phyloP scores from a whole-genome alignment of 2,329 filamentous ascomycete species.

The Pseudocercospora cruenta region DNA sequence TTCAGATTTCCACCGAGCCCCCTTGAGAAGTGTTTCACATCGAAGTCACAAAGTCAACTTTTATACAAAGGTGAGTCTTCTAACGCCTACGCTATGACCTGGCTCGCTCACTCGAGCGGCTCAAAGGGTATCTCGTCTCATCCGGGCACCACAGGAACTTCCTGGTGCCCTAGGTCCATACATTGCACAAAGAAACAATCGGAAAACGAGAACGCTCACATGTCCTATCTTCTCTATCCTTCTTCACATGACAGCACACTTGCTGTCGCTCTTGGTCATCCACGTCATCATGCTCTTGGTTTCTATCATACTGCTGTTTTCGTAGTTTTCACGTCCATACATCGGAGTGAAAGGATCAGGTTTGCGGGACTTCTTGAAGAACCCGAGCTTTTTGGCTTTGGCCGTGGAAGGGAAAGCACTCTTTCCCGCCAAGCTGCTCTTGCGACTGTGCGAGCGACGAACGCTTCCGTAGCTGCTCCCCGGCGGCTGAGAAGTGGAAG shows the following conservation, averaged over 20 bases:
- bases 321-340: constrained; percentile 12
- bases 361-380: constrained; percentile 30
- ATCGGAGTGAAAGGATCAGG: constrained; percentile 17
- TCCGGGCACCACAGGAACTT: not conserved
- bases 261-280: constrained; percentile 26
- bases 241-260: constrained; percentile 33
- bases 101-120: not conserved
- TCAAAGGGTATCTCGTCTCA: not conserved
- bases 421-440: constrained; percentile 25
- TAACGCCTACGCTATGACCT: not conserved
- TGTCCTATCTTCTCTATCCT: not conserved
- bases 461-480: constrained; percentile 21
- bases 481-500: constrained; percentile 14
- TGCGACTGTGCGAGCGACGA: constrained; percentile 14
- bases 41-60: not conserved
- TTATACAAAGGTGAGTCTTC: not conserved
- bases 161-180: not conserved
- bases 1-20: not conserved
- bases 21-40: not conserved
- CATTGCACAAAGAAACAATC: not conserved
- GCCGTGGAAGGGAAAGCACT: constrained; percentile 30
- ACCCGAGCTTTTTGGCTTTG: constrained; percentile 35
- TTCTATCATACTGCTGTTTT: constrained; percentile 28
- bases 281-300: constrained; percentile 33
- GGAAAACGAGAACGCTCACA: not conserved